These are phyloP conservation scores for Blastocystis sp. DNA, from an alignment of 352 stramenopile genomes.

Conservation along the genomic window DNA sequence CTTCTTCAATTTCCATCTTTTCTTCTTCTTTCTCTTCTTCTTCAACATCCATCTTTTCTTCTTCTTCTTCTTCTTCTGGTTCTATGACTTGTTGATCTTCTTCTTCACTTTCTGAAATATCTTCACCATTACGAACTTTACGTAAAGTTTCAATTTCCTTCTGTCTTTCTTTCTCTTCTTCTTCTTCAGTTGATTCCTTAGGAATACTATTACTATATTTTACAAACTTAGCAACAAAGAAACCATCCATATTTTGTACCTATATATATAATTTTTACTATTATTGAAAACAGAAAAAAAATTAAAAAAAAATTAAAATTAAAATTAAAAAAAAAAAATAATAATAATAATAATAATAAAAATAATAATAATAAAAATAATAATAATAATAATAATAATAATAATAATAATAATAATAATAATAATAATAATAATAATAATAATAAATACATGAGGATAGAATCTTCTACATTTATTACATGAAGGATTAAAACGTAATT, in stretches of 20 bases:
- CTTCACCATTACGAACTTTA: conserved; percentile 47
- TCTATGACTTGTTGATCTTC: conserved; percentile 55
- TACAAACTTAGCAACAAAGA: conserved; percentile 98
- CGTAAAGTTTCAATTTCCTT: conserved; percentile 49
- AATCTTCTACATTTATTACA: conserved; percentile 79
- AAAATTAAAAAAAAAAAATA: no score
- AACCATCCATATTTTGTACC: conserved; percentile 99
- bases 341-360: no score
- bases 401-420: conserved; percentile 9
- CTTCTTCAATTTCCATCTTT: conserved; percentile 7
- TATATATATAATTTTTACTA: no score
- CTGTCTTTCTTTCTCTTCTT: conserved; percentile 50
- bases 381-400: no score
- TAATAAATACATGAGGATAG: conserved; percentile 73
- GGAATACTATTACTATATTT: conserved; percentile 78
- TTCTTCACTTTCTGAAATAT: conserved; percentile 58
- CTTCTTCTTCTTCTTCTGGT: conserved; percentile 39
- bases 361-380: no score
- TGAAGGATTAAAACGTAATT: conserved; percentile 89
- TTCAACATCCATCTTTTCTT: conserved; percentile 38
- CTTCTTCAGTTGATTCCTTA: conserved; percentile 49
- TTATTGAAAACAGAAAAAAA: no score
- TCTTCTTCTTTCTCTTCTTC: conserved; percentile 39
- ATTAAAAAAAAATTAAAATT: no score
- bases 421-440: background rate